Percentiles rank a stretch among this genome's conserved stretches.
Conservation (phyloP, 768 basidiomycete species). For the Tulasnella calospora region DNA sequence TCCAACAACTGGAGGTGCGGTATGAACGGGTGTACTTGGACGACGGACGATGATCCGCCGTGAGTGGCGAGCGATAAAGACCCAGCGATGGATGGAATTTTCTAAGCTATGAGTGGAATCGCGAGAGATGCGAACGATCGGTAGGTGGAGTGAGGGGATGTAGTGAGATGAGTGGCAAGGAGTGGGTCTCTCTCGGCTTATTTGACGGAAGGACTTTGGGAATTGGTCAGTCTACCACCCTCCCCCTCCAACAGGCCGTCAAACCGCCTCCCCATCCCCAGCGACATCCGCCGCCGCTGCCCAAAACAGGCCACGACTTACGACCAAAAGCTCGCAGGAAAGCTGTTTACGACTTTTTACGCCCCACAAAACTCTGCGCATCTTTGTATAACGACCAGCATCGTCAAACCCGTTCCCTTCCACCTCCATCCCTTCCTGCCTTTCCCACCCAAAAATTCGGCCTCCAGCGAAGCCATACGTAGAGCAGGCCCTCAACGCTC, state of each 20-base stretch:
- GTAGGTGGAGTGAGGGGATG: neutral
- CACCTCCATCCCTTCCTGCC: slow-evolving; percentile 2
- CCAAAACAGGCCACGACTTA: slow-evolving; percentile 7
- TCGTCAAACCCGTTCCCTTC: neutral
- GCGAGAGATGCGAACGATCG: neutral
- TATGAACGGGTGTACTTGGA: neutral
- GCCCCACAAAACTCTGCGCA: neutral
- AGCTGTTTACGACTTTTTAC: neutral
- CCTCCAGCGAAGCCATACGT: slow-evolving; percentile 11
- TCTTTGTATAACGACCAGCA: neutral
- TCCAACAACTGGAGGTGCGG: neutral
- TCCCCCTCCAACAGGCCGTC: slow-evolving; percentile 7
- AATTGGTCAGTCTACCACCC: neutral
- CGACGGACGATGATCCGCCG: neutral
- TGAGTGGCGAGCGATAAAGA: neutral
- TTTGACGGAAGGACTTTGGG: slow-evolving; percentile 9
- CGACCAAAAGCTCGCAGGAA: slow-evolving; percentile 11
- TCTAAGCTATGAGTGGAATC: neutral
- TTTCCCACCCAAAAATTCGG: slow-evolving; percentile 7
- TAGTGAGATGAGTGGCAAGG: neutral
- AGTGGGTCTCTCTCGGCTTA: neutral
- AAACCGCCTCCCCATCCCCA: neutral
- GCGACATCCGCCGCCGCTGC: neutral
- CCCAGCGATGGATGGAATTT: neutral
- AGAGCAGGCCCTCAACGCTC: slow-evolving; percentile 5